Evolutionary conservation across 2,329 filamentous ascomycete genomes (phyloP).

Genomic region (Nemania abortiva): DNA sequence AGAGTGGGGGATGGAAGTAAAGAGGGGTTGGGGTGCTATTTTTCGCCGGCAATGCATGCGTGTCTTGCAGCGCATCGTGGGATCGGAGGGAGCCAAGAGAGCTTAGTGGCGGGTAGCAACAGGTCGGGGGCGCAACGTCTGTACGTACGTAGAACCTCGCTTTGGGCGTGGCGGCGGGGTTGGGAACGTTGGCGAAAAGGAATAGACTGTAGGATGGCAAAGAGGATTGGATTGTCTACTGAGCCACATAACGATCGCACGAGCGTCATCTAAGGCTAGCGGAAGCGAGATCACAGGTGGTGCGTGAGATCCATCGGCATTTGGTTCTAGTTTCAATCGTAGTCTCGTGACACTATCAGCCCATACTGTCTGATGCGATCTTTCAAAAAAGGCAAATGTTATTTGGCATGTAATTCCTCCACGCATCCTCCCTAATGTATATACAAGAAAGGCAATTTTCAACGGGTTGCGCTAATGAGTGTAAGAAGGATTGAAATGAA

Average conservation of each 20-base stretch:
- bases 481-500: constrained; percentile 28
- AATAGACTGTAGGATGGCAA: background rate
- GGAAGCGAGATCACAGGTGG: background rate
- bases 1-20: constrained; percentile 17
- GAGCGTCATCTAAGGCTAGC: background rate
- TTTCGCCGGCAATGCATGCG: constrained; percentile 30
- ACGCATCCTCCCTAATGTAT: constrained; percentile 11
- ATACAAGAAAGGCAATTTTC: constrained; percentile 26
- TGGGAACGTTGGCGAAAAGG: background rate
- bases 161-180: no score
- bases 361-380: background rate
- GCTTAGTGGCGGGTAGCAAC: constrained; percentile 34
- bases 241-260: background rate
- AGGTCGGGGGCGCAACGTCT: background rate
- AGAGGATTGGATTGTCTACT: constrained; percentile 9
- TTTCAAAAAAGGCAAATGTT: background rate
- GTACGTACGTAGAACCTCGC: background rate
- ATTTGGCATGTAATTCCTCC: constrained; percentile 6
- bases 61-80: constrained; percentile 34
- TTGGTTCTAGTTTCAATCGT: background rate
- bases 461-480: constrained; percentile 20
- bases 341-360: background rate
- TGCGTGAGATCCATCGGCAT: background rate
- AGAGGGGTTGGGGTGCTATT: constrained; percentile 29
- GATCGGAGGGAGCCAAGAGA: constrained; percentile 20